phyloP scores from a whole-genome alignment of 306 rosid species.

The Malus sieversii region DNA sequence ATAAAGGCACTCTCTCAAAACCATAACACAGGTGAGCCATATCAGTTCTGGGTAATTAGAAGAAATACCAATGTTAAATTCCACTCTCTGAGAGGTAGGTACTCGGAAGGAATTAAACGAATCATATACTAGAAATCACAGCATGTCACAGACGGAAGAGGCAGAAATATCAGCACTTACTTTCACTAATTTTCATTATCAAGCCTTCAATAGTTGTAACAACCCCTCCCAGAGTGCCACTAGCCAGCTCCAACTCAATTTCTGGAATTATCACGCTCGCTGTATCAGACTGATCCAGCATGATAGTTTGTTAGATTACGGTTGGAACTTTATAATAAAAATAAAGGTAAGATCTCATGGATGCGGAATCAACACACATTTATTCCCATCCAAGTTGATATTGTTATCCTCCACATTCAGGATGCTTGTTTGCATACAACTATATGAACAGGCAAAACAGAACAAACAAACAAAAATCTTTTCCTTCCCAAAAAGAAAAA shows the following conservation, averaged over 20 bases:
- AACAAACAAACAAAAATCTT: background rate
- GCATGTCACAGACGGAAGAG: background rate
- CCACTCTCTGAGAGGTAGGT: background rate
- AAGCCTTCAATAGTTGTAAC: constrained; percentile 89
- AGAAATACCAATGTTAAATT: background rate
- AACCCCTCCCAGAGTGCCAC: constrained; percentile 58
- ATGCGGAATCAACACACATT: background rate
- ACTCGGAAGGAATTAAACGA: background rate
- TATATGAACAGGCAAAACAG: background rate
- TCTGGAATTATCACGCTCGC: constrained; percentile 48
- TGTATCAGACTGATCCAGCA: constrained; percentile 44
- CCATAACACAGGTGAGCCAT: background rate
- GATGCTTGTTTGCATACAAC: background rate
- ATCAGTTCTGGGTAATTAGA: background rate
- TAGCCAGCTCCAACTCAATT: constrained; percentile 80
- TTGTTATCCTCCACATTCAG: background rate
- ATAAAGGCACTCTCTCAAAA: background rate
- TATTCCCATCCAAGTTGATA: background rate
- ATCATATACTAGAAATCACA: background rate
- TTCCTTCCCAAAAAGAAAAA: background rate
- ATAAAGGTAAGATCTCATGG: background rate
- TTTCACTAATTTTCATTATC: constrained; percentile 44
- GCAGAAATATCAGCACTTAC: constrained; percentile 28
- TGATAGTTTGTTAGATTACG: constrained; percentile 10
- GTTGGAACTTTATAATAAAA: background rate